Evolutionary conservation across 768 basidiomycete genomes (phyloP).

Genomic region (Boletus reticulatus): DNA sequence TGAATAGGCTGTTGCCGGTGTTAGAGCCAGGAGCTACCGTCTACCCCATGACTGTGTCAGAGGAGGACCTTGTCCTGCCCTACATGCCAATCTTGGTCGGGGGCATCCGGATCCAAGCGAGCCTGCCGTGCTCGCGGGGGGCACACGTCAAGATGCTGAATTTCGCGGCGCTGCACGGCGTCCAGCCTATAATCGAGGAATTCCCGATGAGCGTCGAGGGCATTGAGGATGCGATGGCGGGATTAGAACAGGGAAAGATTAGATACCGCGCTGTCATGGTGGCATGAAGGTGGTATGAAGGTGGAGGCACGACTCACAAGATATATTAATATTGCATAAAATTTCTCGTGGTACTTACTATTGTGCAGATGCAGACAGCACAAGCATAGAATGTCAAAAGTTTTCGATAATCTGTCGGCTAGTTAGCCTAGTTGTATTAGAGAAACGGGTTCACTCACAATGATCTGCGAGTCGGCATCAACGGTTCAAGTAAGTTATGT

Average conservation of each 20-base stretch:
- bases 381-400: too few relatives aligned
- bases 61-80: slow-evolving; percentile 21
- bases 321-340: too few relatives aligned
- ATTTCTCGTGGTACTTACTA: too few relatives aligned
- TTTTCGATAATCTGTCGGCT: too few relatives aligned
- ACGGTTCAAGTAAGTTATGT: too few relatives aligned
- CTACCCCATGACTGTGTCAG: slow-evolving; percentile 25
- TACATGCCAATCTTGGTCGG: slow-evolving; percentile 8
- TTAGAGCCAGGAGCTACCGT: slow-evolving; percentile 22
- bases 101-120: slow-evolving; percentile 26
- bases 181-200: slow-evolving; percentile 30
- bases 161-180: slow-evolving; percentile 31
- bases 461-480: too few relatives aligned
- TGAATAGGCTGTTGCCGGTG: slow-evolving; percentile 26
- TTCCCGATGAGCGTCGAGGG: slow-evolving; percentile 33
- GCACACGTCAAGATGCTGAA: slow-evolving; percentile 31
- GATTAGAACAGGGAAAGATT: slow-evolving; percentile 24
- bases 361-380: too few relatives aligned
- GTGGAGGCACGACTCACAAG: too few relatives aligned
- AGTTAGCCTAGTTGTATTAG: too few relatives aligned
- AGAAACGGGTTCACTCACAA: too few relatives aligned
- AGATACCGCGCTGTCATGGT: slow-evolving; percentile 34
- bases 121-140: slow-evolving; percentile 23
- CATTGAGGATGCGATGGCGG: slow-evolving; percentile 27
- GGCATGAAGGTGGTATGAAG: slow-evolving; percentile 1